phyloP scores from a whole-genome alignment of 306 rosid genomes.

The Cucurbita argyrosperma region DNA sequence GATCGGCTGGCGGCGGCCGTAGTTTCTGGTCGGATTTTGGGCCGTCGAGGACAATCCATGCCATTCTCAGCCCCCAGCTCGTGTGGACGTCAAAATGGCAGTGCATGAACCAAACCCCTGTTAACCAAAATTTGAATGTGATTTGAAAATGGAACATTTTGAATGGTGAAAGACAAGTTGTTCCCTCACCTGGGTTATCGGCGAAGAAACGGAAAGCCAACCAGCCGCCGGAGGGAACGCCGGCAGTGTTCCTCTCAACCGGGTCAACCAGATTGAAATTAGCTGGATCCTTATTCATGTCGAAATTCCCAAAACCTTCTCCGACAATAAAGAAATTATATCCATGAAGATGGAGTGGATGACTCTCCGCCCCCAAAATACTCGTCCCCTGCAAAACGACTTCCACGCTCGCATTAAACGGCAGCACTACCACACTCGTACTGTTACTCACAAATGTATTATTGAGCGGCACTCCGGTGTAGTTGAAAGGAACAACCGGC shows the following conservation, averaged over 20 bases:
- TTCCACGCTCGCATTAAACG: slow-evolving; percentile 65
- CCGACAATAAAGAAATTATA: slow-evolving; percentile 60
- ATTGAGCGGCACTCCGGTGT: slow-evolving; percentile 70
- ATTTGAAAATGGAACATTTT: neutral
- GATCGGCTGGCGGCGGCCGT: slow-evolving; percentile 74
- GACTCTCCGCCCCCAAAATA: slow-evolving; percentile 58
- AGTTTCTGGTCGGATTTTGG: slow-evolving; percentile 48
- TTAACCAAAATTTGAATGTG: neutral
- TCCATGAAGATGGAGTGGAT: slow-evolving; percentile 85
- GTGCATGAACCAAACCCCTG: slow-evolving; percentile 77
- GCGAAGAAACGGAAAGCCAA: slow-evolving; percentile 56
- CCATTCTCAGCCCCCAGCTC: slow-evolving; percentile 88
- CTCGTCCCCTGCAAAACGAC: slow-evolving; percentile 58
- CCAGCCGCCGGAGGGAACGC: slow-evolving; percentile 76
- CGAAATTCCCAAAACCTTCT: slow-evolving; percentile 69
- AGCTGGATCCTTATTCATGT: slow-evolving; percentile 42
- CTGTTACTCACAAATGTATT: slow-evolving; percentile 41
- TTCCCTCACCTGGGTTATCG: slow-evolving; percentile 55
- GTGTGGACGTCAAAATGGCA: slow-evolving; percentile 79
- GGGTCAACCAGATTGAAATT: slow-evolving; percentile 63
- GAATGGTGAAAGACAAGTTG: neutral
- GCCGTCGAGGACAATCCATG: slow-evolving; percentile 67
- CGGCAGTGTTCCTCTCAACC: slow-evolving; percentile 46
- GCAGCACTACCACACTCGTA: slow-evolving; percentile 46
- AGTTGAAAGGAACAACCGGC: slow-evolving; percentile 42